Evolutionary conservation across 768 basidiomycete species (phyloP), one percentile per base, ranked within the genome.

Genomic region (Tylopilus intermedius): DNA sequence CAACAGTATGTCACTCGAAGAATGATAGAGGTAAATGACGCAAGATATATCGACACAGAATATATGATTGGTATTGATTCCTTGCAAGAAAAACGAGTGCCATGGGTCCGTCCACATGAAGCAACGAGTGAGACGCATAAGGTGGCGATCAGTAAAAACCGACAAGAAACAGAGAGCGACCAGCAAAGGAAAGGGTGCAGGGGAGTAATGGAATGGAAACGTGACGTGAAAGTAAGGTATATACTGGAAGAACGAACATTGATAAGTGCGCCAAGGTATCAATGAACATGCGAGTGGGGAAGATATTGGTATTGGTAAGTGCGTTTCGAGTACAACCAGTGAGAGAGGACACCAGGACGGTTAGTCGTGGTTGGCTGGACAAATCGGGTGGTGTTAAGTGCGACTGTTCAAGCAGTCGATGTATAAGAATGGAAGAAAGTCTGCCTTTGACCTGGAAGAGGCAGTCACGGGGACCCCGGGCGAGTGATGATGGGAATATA

Each of bases 31-130:
- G 37, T 4, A 26, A 22, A 45, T 47, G 32, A 49, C 3, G 49
- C 29, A n/a, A 35, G 47, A 50, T 49, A 52, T 43, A 41, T 38
- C 38, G 15, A 55, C 45, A 48, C 10, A 26, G 40, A 39, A 60
- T 47, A 47, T 59, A 54, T 42, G 38, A 24, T 45, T 39, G 49
- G 59, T 44, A 58, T 62, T 40, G 40, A 54, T 55, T 58, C 61
- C 56, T 45, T 54, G 52, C 50, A 64, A 51, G 55, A 37, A 18
- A 18, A 38, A 38, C 38, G n/a, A 35, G 40, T 10, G 35, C 18
- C 18, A 18, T 18, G 29, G 9, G 38, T 54, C 47, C 47, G 45
- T 61, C 32, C 42, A 49, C n/a, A 22, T 46, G 32, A 51, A 49
- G 45, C 45, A 42, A 45, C 13, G 45, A 51, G 33, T 30, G 40